Conservation (phyloP, 108 stramenopile genomes). For the Epithemia pelagica region DNA sequence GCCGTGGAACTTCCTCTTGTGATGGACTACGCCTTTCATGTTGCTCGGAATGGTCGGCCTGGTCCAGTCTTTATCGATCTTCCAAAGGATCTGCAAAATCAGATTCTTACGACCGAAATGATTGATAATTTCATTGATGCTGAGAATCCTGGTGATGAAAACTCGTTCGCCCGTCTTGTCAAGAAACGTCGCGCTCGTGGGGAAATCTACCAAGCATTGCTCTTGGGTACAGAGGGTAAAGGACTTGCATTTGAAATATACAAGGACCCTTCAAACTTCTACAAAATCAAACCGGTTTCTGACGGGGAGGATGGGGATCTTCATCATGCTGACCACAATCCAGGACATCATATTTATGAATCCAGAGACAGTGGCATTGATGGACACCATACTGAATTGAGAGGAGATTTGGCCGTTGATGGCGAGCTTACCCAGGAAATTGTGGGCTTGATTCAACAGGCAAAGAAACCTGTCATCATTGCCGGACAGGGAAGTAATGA, state of each 20-base stretch:
- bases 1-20: slow-evolving; percentile 84
- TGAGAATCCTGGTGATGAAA: slow-evolving; percentile 22
- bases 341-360: slow-evolving; percentile 18
- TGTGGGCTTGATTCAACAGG: slow-evolving; percentile 51
- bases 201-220: slow-evolving; percentile 50
- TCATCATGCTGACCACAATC: slow-evolving; percentile 69
- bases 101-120: slow-evolving; percentile 57
- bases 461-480: slow-evolving; percentile 84
- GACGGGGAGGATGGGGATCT: slow-evolving; percentile 14
- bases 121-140: slow-evolving; percentile 56
- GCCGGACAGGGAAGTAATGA: slow-evolving; percentile 89
- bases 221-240: slow-evolving; percentile 50
- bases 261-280: slow-evolving; percentile 26
- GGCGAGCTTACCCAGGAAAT: slow-evolving; percentile 35
- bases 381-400: not conserved
- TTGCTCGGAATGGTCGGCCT: slow-evolving; percentile 85
- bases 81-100: slow-evolving; percentile 91
- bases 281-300: slow-evolving; percentile 25
- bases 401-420: slow-evolving; percentile 19
- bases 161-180: slow-evolving; percentile 48
- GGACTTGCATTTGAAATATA: slow-evolving; percentile 66
- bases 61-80: slow-evolving; percentile 89
- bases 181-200: slow-evolving; percentile 35
- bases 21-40: slow-evolving; percentile 86
- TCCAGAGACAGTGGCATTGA: not conserved